Base-by-base conservation (phyloP, 2,329 filamentous ascomycete species). In the Paraconiothyrium sp. region DNA sequence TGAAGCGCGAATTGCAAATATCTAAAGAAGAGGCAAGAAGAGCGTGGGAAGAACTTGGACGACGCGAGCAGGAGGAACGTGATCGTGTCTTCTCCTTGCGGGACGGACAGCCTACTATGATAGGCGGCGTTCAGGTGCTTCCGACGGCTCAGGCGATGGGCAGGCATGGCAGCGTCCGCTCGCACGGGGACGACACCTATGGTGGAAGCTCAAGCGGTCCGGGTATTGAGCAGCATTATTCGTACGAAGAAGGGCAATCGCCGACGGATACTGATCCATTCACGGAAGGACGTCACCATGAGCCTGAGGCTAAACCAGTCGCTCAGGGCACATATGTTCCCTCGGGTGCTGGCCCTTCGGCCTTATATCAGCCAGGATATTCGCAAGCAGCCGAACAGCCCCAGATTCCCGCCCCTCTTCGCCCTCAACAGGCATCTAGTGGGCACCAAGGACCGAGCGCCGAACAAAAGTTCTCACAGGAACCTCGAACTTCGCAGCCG, bases 21-120 rank as follows among this genome's bases (percentile, higher is more conserved):
- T 96, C 94, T 43, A 97, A 97, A 75, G 94, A 97, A 70, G 95
- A 99, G 79, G 94, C 95, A 9, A 89, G 94, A 39, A 88, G 95
- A 60, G 95, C 95, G 1, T 99, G 95, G 95, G 95, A 99, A 81
- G 95, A 98, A 79, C 87, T 99, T 1, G 95, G 95, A 27, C 88
- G 94, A 55, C 89, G 93, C 55, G 95, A 98, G 78, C 93, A 97
- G 74, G 92, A 96, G 79, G 94, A 97, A 78, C 89, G 94, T 6
- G 94, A 97, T 66, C 88, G 92, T 49, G 95, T 92, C 1, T 85
- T 88, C 32, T 93, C 92, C n/a, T 83, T 99, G 27, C 90, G 95
- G 71, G 91, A 92, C 65, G 95, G 95, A 7, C 89, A 93, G 62
- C 92, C 94, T 14, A 97, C 93, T 1, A 84, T 96, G 52, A 92